A percentile compares a stretch with the other conserved stretches of the same genome.
These are phyloP conservation scores for Exsudoporus floridanus DNA, from an alignment of 1,284 basidiomycete genomes.

Conservation along the genomic window DNA sequence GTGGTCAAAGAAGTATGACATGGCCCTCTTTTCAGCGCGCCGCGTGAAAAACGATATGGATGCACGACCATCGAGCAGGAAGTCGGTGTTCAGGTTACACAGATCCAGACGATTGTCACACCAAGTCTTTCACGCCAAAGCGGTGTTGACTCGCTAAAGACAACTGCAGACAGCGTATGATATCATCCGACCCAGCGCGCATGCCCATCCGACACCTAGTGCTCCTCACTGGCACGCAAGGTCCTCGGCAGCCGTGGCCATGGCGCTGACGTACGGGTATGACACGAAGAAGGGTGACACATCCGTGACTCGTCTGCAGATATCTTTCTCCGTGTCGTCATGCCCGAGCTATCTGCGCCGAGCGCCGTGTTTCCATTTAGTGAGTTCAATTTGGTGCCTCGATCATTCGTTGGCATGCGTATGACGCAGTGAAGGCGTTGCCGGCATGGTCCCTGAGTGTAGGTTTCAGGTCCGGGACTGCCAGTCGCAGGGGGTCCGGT, in stretches of 20 bases:
- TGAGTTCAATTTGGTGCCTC: neutral
- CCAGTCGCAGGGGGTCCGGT: slow-evolving; percentile 11
- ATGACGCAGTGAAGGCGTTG: slow-evolving; percentile 5
- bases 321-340: neutral
- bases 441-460: slow-evolving; percentile 17
- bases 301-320: slow-evolving; percentile 6
- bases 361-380: slow-evolving; percentile 12
- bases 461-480: slow-evolving; percentile 13
- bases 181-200: too few relatives aligned
- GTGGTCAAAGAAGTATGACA: too few relatives aligned
- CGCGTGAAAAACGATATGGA: too few relatives aligned
- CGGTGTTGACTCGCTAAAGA: slow-evolving; percentile 7
- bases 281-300: slow-evolving; percentile 5
- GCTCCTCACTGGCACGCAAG: too few relatives aligned
- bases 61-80: too few relatives aligned
- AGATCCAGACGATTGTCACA: slow-evolving; percentile 18
- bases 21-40: too few relatives aligned
- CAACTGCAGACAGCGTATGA: slow-evolving; percentile 17
- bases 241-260: slow-evolving; percentile 17
- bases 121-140: slow-evolving; percentile 16
- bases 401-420: neutral
- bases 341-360: slow-evolving; percentile 4
- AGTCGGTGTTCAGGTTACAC: slow-evolving; percentile 14
- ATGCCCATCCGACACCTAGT: too few relatives aligned
- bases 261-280: slow-evolving; percentile 21